Base-by-base conservation (phyloP, 139 green algal species). In the Zygnema cylindricum region DNA sequence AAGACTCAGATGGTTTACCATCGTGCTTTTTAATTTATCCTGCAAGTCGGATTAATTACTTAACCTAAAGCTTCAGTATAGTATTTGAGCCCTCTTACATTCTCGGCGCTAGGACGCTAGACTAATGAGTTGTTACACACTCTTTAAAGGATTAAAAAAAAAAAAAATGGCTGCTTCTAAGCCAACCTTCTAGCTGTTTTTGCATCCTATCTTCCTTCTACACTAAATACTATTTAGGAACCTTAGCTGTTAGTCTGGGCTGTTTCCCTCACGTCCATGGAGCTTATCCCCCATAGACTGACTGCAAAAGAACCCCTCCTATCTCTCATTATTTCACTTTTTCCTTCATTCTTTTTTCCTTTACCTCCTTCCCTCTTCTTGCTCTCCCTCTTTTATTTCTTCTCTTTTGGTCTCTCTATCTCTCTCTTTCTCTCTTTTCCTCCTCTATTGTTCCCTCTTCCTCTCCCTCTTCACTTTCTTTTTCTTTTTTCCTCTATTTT, bases 111-210 rank as follows among this genome's bases (percentile, higher is more conserved):
- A 41, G 77, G 82, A 55, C 69, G 40, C 91, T 95, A 86, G 93
- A 93, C 93, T 86, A 93, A 91, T 95, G 93, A 95, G 93, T 91
- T 95, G 88, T 95, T 95, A 95, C 93, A 92, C 93, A 92, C 87
- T 95, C 91, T 93, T 94, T 82, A 94, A 93, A 94, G 85, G 91
- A n/a, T n/a, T n/a, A n/a, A n/a, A n/a, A n/a, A n/a, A n/a, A n/a
- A n/a, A n/a, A n/a, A n/a, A n/a, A 84, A 91, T 95, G 93, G 91
- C 93, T 94, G 91, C 93, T 94, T 95, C 93, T 78, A 95, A 94
- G 93, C 90, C 92, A 76, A 95, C 93, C 82, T 93, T 76, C 91
- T 94, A 79, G 91, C 91, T 95, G 93, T 95, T 86, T 87, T 69
- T 55, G 87, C 40, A 41, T 43, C 73, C 76, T 77, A 82, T 94